Evolutionary conservation across 495 filamentous ascomycete genomes (phyloP).

Genomic region (Hypomontagnella monticulosa): DNA sequence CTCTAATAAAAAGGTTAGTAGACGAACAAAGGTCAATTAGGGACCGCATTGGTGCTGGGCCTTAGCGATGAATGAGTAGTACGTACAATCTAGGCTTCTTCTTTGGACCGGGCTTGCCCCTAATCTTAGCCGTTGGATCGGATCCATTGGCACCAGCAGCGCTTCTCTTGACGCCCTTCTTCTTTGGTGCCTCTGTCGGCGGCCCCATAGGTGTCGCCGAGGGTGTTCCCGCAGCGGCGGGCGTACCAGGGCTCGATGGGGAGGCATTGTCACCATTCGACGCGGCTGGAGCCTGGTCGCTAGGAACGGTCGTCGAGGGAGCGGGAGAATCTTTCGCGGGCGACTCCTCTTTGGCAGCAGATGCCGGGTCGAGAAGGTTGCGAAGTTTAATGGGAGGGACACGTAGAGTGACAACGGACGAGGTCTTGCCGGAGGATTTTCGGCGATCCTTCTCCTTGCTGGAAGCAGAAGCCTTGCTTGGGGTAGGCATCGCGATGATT

Average conservation of each 20-base stretch:
- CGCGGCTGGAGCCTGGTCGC: conserved; percentile 29
- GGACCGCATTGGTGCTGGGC: not conserved
- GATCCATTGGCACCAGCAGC: conserved; percentile 60
- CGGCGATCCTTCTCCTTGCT: conserved; percentile 62
- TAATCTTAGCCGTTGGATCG: conserved; percentile 69
- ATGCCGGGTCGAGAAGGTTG: conserved; percentile 55
- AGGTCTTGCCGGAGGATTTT: conserved; percentile 49
- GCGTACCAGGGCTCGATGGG: conserved; percentile 58
- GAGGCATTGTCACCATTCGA: conserved; percentile 58
- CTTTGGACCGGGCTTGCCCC: conserved; percentile 92
- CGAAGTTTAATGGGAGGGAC: conserved; percentile 52
- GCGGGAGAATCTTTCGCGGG: conserved; percentile 46
- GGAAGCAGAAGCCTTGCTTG: conserved; percentile 51
- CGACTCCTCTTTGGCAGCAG: conserved; percentile 53
- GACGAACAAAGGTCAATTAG: conserved; percentile 26
- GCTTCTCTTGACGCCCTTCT: conserved; percentile 67
- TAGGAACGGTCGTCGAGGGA: conserved; percentile 31
- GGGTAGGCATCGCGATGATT: conserved; percentile 49
- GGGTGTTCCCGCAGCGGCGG: conserved; percentile 53
- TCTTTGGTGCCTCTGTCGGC: conserved; percentile 65
- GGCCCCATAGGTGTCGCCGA: conserved; percentile 58
- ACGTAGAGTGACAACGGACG: conserved; percentile 51
- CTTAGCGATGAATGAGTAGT: conserved; percentile 4
- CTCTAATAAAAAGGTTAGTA: conserved; percentile 58
- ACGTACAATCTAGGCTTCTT: conserved; percentile 94